A percentile compares a stretch with the other conserved stretches of the same genome.
phyloP scores from a whole-genome alignment of 805 yeast species.

The Candida sanyiensis region DNA sequence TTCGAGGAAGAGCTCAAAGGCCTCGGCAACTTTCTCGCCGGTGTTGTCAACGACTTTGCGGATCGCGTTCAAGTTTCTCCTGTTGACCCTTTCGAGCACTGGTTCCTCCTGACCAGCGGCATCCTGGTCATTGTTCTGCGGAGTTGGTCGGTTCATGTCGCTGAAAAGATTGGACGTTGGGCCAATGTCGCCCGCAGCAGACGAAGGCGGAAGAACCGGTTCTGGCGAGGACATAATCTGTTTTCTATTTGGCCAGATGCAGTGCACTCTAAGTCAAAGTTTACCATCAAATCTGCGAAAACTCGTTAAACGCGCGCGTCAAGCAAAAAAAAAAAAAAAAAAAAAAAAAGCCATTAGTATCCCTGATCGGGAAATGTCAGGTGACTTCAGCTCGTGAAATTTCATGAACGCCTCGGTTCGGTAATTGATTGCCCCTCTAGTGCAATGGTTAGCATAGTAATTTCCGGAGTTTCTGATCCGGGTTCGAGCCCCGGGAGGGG shows the following conservation, averaged over 20 bases:
- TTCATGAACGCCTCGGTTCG: neutral
- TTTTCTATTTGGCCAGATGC: no score
- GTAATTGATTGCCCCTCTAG: conserved; percentile 39
- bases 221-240: conserved; percentile 18
- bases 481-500: conserved; percentile 52
- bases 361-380: conserved; percentile 15
- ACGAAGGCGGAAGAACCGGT: conserved; percentile 20
- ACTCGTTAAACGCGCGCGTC: no score
- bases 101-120: conserved; percentile 10
- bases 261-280: no score
- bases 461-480: conserved; percentile 51
- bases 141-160: conserved; percentile 8
- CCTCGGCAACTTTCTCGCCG: conserved; percentile 89
- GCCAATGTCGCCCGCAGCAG: conserved; percentile 14
- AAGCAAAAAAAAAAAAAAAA: neutral
- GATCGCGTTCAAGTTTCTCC: conserved; percentile 60
- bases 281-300: no score
- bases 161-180: conserved; percentile 23
- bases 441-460: conserved; percentile 49
- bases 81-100: conserved; percentile 31
- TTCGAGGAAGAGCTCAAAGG: conserved; percentile 79
- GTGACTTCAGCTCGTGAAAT: neutral
- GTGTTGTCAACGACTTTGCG: conserved; percentile 87
- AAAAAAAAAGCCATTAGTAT: conserved; percentile 12
- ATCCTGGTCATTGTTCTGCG: conserved; percentile 7